phyloP scores from a whole-genome alignment of 805 yeast species.

The Tetrapisispora iriomotensis region DNA sequence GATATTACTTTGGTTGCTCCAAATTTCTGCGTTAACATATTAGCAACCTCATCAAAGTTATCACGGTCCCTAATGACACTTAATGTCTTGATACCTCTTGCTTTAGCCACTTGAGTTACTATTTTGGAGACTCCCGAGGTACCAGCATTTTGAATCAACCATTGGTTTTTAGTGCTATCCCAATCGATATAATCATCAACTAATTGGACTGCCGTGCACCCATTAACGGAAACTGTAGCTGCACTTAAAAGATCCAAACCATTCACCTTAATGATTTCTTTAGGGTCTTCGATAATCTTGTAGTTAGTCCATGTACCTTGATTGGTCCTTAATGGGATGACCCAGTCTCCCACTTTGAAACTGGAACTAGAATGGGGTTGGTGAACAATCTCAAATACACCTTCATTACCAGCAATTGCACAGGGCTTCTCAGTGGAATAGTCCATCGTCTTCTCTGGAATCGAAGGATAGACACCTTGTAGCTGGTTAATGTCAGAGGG shows the following conservation, averaged over 20 bases:
- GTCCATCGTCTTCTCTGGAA: slow-evolving; percentile 44
- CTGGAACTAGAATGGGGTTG: slow-evolving; percentile 35
- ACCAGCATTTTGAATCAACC: slow-evolving; percentile 95
- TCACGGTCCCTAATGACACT: slow-evolving; percentile 83
- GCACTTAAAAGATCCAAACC: slow-evolving; percentile 51
- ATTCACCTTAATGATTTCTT: slow-evolving; percentile 45
- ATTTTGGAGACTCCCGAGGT: slow-evolving; percentile 90
- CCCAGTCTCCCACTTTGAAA: slow-evolving; percentile 73
- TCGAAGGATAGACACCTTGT: slow-evolving; percentile 78
- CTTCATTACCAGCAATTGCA: slow-evolving; percentile 92
- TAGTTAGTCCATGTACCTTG: slow-evolving; percentile 90
- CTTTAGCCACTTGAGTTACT: slow-evolving; percentile 78
- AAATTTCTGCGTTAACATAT: slow-evolving; percentile 41
- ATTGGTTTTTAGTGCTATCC: slow-evolving; percentile 39
- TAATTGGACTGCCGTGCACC: slow-evolving; percentile 86
- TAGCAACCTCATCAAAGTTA: slow-evolving; percentile 51
- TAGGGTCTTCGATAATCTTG: slow-evolving; percentile 47
- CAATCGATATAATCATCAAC: slow-evolving; percentile 49
- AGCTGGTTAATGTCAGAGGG: slow-evolving; percentile 84
- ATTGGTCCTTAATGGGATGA: slow-evolving; percentile 63
- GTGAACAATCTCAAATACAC: slow-evolving; percentile 81
- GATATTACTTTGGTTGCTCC: slow-evolving; percentile 88
- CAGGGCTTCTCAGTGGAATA: slow-evolving; percentile 54
- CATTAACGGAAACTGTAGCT: slow-evolving; percentile 87
- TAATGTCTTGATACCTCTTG: slow-evolving; percentile 72